Base-by-base conservation (phyloP, 257 asterid species). In the Solanum ahanhuiri region DNA sequence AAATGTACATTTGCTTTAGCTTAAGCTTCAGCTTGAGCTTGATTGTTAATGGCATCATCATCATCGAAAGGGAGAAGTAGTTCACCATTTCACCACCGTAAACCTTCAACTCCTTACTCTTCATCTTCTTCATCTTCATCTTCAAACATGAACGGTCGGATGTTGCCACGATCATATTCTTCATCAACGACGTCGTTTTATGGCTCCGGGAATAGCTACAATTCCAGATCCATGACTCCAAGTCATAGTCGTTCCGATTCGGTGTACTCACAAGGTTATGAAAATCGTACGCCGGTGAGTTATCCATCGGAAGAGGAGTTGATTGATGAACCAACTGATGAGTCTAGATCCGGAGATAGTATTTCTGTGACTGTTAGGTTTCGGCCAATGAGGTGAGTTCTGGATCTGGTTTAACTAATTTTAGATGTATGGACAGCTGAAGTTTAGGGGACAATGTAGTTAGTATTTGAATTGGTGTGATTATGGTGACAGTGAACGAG, bases 331-430 rank as follows among this genome's bases (percentile, higher is more conserved):
- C 95, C 93, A 12, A 87, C 85, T 34, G 98, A 92, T 86, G 84
- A 89, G 18, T 86, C 99, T 85, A 86, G 95, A 94, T 92, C 99
- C 91, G 97, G 92, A 87, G 99, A 97, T 85, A 95, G 98, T 85
- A 96, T 97, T 87, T 95, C 98, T 12, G 99, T 95, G 73, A 97
- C 99, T 12, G 93, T 97, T 91, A 90, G 99, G 43, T 97, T 97
- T 91, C 94, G 99, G 77, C 99, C 99, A 45, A 15, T 97, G 93
- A 97, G 98, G 99, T 97, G 84, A 60, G 37, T 90, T 86, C 70
- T 91, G 64, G 86, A 92, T 87, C 85, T 90, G 83, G 43, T 89
- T 88, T 48, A 91, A 88, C 90, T 86, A 23, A 72, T 66, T 30
- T 63, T 81, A 79, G 71, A 79, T 91, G 86, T 86, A 30, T 30